phyloP scores from a whole-genome alignment of 2,329 filamentous ascomycete genomes.

The Aureobasidium lini region DNA sequence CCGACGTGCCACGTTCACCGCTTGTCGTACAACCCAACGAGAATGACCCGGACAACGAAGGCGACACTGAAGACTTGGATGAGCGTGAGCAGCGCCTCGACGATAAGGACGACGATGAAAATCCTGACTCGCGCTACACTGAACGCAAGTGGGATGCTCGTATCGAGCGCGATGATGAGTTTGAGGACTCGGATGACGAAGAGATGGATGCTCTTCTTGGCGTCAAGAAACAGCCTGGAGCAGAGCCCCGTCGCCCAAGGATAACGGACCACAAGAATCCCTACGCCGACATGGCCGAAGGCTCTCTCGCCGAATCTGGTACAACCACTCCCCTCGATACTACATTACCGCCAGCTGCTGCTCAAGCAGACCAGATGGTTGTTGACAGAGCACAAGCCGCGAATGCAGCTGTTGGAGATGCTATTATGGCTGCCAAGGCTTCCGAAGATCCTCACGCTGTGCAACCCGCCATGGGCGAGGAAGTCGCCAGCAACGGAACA shows the following conservation, averaged over 20 bases:
- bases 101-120: slow-evolving; percentile 72
- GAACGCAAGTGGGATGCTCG: slow-evolving; percentile 76
- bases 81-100: slow-evolving; percentile 59
- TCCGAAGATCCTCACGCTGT: slow-evolving; percentile 9
- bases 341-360: not conserved
- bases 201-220: slow-evolving; percentile 69
- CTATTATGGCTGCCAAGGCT: slow-evolving; percentile 22
- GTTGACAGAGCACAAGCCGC: slow-evolving; percentile 19
- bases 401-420: slow-evolving; percentile 21
- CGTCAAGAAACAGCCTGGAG: slow-evolving; percentile 46
- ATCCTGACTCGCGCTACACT: slow-evolving; percentile 75
- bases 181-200: slow-evolving; percentile 85
- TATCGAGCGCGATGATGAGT: slow-evolving; percentile 64
- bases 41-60: slow-evolving; percentile 21
- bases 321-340: slow-evolving; percentile 8
- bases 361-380: slow-evolving; percentile 20
- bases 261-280: slow-evolving; percentile 56
- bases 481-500: slow-evolving; percentile 13
- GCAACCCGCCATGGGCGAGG: slow-evolving; percentile 2
- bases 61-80: slow-evolving; percentile 50
- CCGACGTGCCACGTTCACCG: slow-evolving; percentile 53
- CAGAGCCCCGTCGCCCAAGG: slow-evolving; percentile 38
- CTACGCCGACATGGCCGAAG: slow-evolving; percentile 40
- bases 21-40: slow-evolving; percentile 23
- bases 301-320: slow-evolving; percentile 33